Evolutionary conservation across 306 rosid genomes (phyloP), one percentile per base, ranked within the genome.

Genomic region (Vigna unguiculata): DNA sequence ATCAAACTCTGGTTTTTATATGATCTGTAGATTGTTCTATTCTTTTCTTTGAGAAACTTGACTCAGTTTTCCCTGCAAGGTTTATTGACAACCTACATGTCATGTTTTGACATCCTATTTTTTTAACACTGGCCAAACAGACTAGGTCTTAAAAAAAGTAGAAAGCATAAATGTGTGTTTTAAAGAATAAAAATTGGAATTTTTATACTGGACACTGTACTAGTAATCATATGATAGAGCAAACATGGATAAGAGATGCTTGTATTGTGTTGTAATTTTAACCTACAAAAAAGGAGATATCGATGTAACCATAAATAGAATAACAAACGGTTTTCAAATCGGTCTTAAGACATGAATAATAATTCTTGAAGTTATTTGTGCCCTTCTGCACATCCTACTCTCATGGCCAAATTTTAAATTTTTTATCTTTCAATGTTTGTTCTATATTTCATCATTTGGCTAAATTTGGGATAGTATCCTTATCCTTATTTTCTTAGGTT

Each of bases 381-480:
- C 45, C 45, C 13, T 9, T 13, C 45, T 9, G 3, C 13, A 9
- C 45, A n/a, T n/a, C 13, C 40, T 34, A 34, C 40, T 34, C 40
- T 34, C 40, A 6, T 34, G 40, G 40, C 62, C 58, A 30, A 16
- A 47, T 46, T 69, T 25, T 40, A 48, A 61, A 43, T 14, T 17
- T 25, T 12, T 30, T 30, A 9, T 76, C 68, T 36, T 51, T 64
- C 55, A n/a, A 49, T 71, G 61, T 60, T 69, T 40, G 10, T 62
- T 12, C 3, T 24, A 46, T 25, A 61, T 43, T 77, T 47, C 2
- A 25, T 48, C 46, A 47, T 60, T 70, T 78, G 28, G 49, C 71
- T 41, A 76, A 60, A 79, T 25, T 60, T 51, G 40, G 32, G 58
- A 60, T 49, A 34, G n/a, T 59, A 70, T 78, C 61, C 15, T 69